These are phyloP conservation scores for Spathaspora girioi DNA, from an alignment of 805 yeast genomes.

Conservation along the genomic window DNA sequence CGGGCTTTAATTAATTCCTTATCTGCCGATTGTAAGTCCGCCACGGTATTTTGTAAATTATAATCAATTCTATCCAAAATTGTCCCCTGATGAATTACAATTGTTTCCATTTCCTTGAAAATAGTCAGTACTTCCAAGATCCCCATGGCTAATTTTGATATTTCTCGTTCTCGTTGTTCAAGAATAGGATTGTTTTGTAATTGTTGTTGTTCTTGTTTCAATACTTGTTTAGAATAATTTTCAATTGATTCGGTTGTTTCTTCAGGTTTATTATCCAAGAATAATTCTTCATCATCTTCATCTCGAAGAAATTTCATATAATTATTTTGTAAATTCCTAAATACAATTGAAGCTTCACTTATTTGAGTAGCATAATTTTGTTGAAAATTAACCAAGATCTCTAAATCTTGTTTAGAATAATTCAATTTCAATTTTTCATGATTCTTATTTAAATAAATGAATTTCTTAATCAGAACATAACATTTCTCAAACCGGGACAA, in stretches of 20 bases:
- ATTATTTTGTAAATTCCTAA: conserved; percentile 83
- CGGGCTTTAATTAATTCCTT: conserved; percentile 75
- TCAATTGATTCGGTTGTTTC: conserved; percentile 22
- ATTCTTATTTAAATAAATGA: conserved; percentile 42
- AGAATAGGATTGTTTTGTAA: conserved; percentile 21
- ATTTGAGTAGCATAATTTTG: conserved; percentile 81
- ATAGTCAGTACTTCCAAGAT: conserved; percentile 90
- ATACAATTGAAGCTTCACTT: conserved; percentile 72
- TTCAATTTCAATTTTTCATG: conserved; percentile 39
- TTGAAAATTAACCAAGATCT: conserved; percentile 75
- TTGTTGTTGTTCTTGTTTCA: conserved; percentile 23
- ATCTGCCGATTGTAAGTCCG: conserved; percentile 72
- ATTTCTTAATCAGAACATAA: conserved; percentile 69
- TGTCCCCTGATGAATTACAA: conserved; percentile 95
- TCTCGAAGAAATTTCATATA: conserved; percentile 81
- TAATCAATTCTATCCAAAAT: conserved; percentile 91
- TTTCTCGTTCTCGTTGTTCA: conserved; percentile 82
- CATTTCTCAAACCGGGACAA: conserved; percentile 76
- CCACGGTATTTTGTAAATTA: conserved; percentile 76
- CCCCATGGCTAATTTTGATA: conserved; percentile 87
- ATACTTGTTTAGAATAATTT: conserved; percentile 32
- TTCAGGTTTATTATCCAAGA: conserved; percentile 6
- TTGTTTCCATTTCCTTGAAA: conserved; percentile 85
- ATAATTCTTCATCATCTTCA: conserved; percentile 43
- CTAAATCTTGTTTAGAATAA: conserved; percentile 46